phyloP scores from a whole-genome alignment of 2,329 filamentous ascomycete genomes.

The Lasiodiplodia theobromae region DNA sequence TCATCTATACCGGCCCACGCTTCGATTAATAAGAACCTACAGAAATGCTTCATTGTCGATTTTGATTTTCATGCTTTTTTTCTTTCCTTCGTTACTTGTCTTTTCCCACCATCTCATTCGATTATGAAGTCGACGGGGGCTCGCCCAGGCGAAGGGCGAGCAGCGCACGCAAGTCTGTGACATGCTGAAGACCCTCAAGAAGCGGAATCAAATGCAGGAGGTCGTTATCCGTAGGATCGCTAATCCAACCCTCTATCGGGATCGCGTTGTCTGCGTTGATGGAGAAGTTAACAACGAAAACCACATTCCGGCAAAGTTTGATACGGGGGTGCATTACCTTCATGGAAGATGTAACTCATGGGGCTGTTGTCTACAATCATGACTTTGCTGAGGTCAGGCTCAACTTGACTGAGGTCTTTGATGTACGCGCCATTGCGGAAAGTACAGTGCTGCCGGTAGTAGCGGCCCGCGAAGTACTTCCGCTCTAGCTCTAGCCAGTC shows the following conservation, averaged over 20 bases:
- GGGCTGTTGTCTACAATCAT: slow-evolving; percentile 99
- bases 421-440: slow-evolving; percentile 96
- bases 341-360: slow-evolving; percentile 97
- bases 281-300: slow-evolving; percentile 8
- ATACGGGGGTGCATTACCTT: slow-evolving; percentile 66
- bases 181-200: slow-evolving; percentile 93
- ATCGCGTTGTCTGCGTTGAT: slow-evolving; percentile 87
- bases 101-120: background rate
- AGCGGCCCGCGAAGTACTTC: slow-evolving; percentile 92
- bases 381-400: slow-evolving; percentile 95
- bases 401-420: slow-evolving; percentile 94
- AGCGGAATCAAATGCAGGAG: slow-evolving; percentile 90
- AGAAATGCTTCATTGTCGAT: slow-evolving; percentile 2
- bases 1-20: slow-evolving; percentile 22
- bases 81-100: background rate
- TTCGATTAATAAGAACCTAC: slow-evolving; percentile 6
- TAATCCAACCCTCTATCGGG: slow-evolving; percentile 99
- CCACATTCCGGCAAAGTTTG: background rate
- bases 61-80: background rate
- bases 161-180: slow-evolving; percentile 91
- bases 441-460: slow-evolving; percentile 97
- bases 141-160: slow-evolving; percentile 89
- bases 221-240: slow-evolving; percentile 95
- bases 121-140: slow-evolving; percentile 37
- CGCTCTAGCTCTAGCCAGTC: slow-evolving; percentile 97